These are phyloP conservation scores for Guillardia theta DNA, from an alignment of 78 protist genomes.

Conservation along the genomic window DNA sequence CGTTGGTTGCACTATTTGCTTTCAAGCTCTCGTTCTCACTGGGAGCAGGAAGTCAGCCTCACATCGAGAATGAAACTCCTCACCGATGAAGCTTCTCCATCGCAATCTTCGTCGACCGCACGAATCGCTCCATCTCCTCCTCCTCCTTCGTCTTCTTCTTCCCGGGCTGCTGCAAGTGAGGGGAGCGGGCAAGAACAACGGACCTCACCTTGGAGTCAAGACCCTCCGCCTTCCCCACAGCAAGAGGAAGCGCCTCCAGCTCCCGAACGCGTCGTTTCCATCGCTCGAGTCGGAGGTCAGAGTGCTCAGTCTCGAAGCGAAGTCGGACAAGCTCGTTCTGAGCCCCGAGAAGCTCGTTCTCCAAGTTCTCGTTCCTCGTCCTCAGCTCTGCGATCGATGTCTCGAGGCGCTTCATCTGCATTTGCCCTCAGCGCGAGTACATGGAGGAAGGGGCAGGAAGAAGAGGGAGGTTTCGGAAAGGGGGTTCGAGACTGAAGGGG, in stretches of 20 bases:
- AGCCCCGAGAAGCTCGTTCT: not conserved
- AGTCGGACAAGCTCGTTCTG: not conserved
- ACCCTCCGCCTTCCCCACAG: not conserved
- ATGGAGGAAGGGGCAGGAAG: not conserved
- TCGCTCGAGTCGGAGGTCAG: slow-evolving; percentile 24
- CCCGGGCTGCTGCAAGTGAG: not conserved
- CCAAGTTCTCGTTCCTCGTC: not conserved
- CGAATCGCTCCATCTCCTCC: slow-evolving; percentile 19
- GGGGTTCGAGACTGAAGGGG: too few relatives aligned
- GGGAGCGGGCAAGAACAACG: too few relatives aligned
- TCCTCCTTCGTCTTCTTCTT: slow-evolving; percentile 6
- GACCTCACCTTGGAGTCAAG: too few relatives aligned
- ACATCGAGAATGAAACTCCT: not conserved
- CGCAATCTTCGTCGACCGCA: not conserved
- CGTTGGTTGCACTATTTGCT: not conserved
- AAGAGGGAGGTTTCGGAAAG: not conserved
- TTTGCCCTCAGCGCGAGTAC: not conserved
- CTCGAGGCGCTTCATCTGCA: not conserved
- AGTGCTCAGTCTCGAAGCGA: not conserved
- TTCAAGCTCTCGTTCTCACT: not conserved
- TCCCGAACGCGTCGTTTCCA: not conserved
- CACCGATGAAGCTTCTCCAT: not conserved
- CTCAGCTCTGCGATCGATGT: not conserved
- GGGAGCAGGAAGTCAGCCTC: not conserved
- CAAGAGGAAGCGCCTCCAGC: not conserved